Evolutionary conservation across 1,284 basidiomycete genomes (phyloP), one percentile per base, ranked within the genome.

Genomic region (Naganishia cerealis): DNA sequence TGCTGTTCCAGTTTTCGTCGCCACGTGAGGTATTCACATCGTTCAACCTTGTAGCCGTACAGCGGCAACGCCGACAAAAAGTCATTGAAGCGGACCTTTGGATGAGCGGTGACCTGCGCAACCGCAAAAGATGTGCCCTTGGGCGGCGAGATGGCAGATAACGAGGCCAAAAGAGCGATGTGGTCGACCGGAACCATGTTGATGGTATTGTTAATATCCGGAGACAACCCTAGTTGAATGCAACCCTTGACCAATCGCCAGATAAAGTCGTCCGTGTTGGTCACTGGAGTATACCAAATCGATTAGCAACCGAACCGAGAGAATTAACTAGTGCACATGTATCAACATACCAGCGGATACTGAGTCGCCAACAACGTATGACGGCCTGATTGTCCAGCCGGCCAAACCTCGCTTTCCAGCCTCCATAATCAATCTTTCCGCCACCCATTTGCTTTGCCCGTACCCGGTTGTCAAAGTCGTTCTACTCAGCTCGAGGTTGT

Each of bases 171-270:
- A 2, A 87, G 85, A 1, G 96, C 94, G 70, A 99, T 95, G 77
- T 96, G 92, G 80, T 99, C 91, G 36, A 99, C 96, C 0, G 96
- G 96, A 21, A 94, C 91, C 91, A 98, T 95, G 82, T 99, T 99
- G 77, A 99, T 86, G 3, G 91, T 90, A 82, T 99, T 99, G 84
- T 97, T 93, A 80, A 99, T 98, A 78, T 99, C 92, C 1, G 96
- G 96, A 2, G 94, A 88, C 53, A 94, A 86, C 2, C 95, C 95
- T 7, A 99, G 88, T 80, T 99, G 96, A 57, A 96, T 86, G 78
- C 94, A 97, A 29, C 96, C 96, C 81, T 99, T 99, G 78, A 98
- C 92, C 78, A 99, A 84, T 24, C 96, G 87, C 94, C 95, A 98
- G 67, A 99, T 86, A 81, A 99, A 99, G 80, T 99, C 96, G 75